Base-by-base conservation (phyloP, 1,284 basidiomycete genomes). In the Tilletia indica region DNA sequence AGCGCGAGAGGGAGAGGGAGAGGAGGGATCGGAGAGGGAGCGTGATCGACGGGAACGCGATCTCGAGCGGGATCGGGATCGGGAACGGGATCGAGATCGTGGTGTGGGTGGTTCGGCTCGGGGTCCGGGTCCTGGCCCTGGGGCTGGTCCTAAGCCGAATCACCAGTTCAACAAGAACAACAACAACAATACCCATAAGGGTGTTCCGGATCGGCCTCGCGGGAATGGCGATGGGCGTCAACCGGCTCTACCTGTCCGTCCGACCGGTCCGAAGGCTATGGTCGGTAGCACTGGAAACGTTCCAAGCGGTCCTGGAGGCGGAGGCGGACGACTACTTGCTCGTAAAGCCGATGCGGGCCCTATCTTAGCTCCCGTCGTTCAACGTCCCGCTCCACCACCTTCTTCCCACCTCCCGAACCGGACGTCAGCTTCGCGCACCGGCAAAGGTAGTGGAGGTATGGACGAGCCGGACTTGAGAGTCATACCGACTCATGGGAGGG, bases 271-370 rank as follows among this genome's bases (percentile, higher is more conserved):
- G 12, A 21, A n/a, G 19, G 19, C 8, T 31, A 19, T n/a, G n/a
- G 25, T 8, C 51, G 25, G 51, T 54, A 54, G 8, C 51, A 11
- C n/a, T 8, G 25, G 6, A 9, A 54, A 19, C 51, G 51, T 14
- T 45, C 42, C 42, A 19, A 12, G 11, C 51, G 51, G 51, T 25
- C 19, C 51, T 54, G 19, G 19, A 54, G 11, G 12, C 6, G 25
- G n/a, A 11, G 58, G 58, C 9, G 58, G 58, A 4, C 58, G 58
- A 5, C 21, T 63, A 31, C 34, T 63, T 9, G 58, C 58, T 4
- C 58, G 58, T 9, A 63, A 63, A 38, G 58, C 58, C 4, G 58
- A 63, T 31, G 58, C 58, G 21, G 58, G 58, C 4, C 58, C 58
- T 4, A 63, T 63, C 16, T 21, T 31, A 9, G 58, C 58, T 11